phyloP scores from a whole-genome alignment of 148 eudicot genomes.

The Fagopyrum esculentum region DNA sequence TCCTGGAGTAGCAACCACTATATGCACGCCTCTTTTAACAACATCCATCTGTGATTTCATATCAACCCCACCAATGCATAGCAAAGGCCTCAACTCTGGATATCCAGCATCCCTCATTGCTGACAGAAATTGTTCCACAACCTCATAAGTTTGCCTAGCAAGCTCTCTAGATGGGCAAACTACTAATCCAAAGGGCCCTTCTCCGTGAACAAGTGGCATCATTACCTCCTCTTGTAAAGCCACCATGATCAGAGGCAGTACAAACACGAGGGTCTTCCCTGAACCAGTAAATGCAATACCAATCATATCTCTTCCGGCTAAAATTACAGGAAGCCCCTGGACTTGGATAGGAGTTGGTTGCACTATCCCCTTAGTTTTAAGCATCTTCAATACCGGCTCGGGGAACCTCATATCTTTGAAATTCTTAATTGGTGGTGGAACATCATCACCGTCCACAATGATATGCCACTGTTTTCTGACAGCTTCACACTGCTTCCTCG shows the following conservation, averaged over 20 bases:
- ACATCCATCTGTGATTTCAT: constrained; percentile 68
- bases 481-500: constrained; percentile 45
- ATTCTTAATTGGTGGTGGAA: constrained; percentile 84
- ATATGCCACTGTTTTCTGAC: constrained; percentile 80
- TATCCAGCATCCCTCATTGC: constrained; percentile 51
- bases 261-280: constrained; percentile 81
- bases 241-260: constrained; percentile 74
- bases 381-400: constrained; percentile 44
- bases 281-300: constrained; percentile 92
- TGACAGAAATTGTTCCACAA: constrained; percentile 54
- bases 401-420: constrained; percentile 82
- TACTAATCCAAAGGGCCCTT: constrained; percentile 82
- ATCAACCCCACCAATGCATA: constrained; percentile 89
- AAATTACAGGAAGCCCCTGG: constrained; percentile 76
- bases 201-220: constrained; percentile 81
- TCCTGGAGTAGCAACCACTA: constrained; percentile 97
- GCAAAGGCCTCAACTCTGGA: constrained; percentile 72
- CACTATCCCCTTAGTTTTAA: constrained; percentile 62
- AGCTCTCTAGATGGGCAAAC: constrained; percentile 90
- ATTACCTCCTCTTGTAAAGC: constrained; percentile 77
- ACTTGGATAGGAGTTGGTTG: constrained; percentile 86
- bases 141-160: constrained; percentile 80
- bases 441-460: constrained; percentile 73
- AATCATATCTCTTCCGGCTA: constrained; percentile 83
- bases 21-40: constrained; percentile 79